Conservation (phyloP, 139 green algal genomes). For the Micractinium sp. region DNA sequence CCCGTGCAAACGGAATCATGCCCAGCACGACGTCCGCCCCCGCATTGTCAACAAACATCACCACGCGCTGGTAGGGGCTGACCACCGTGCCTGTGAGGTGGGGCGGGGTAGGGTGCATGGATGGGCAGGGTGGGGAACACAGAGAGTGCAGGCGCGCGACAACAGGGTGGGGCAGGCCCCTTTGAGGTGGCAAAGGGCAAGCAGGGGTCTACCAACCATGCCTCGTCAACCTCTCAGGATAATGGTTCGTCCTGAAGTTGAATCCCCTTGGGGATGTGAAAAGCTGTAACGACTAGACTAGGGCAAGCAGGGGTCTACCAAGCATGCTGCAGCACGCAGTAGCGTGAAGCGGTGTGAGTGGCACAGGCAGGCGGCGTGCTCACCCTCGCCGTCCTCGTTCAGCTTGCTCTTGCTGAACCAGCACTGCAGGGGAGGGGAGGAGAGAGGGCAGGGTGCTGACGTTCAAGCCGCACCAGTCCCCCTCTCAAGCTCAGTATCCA, state of each 20-base stretch:
- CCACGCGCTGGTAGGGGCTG: constrained; percentile 71
- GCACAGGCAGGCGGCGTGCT: neutral
- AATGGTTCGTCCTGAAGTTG: too few relatives aligned
- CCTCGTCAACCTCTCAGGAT: too few relatives aligned
- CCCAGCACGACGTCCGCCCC: constrained; percentile 97
- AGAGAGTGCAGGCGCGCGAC: neutral
- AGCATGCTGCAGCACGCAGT: neutral
- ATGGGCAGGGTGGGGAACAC: neutral
- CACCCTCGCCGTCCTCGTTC: constrained; percentile 9
- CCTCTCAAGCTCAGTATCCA: too few relatives aligned
- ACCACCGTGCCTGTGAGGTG: constrained; percentile 22
- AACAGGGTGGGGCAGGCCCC: neutral
- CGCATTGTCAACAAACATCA: constrained; percentile 98
- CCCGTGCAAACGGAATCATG: constrained; percentile 93
- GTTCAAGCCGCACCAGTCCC: too few relatives aligned
- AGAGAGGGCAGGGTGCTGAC: neutral
- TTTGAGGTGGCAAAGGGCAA: neutral
- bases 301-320: neutral
- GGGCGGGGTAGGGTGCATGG: too few relatives aligned
- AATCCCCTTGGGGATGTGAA: too few relatives aligned
- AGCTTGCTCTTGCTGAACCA: constrained; percentile 38
- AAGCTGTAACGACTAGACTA: too few relatives aligned
- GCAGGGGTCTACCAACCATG: neutral
- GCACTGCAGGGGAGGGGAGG: neutral
- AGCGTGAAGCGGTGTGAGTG: neutral